Percentiles rank a stretch among this genome's conserved stretches.
phyloP scores from a whole-genome alignment of 495 filamentous ascomycete species.

The Lasiosphaeris hirsuta region DNA sequence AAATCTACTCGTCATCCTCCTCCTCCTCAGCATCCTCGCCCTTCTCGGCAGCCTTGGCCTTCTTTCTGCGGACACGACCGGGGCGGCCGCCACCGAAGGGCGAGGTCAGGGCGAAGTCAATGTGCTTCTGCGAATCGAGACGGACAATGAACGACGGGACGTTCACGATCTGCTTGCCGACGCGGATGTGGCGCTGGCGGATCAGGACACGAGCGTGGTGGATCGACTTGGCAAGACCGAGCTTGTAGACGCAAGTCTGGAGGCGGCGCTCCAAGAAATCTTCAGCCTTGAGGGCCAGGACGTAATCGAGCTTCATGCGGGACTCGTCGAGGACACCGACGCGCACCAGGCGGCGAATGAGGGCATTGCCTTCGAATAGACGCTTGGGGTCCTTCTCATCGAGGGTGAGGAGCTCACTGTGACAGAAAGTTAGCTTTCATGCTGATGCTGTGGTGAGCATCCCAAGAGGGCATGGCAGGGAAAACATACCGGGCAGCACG shows the following conservation, averaged over 20 bases:
- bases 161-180: conserved; percentile 99
- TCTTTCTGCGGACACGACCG: conserved; percentile 97
- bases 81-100: conserved; percentile 96
- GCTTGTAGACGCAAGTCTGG: conserved; percentile 99
- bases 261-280: conserved; percentile 99
- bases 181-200: conserved; percentile 98
- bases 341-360: conserved; percentile 99
- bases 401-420: conserved; percentile 96
- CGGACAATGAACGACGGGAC: conserved; percentile 98
- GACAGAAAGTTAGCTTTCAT: conserved; percentile 9
- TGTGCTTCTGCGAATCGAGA: conserved; percentile 99
- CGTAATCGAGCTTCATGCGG: conserved; percentile 99
- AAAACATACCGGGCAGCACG: conserved; percentile 93
- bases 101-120: conserved; percentile 96
- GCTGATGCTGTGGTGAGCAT: background rate
- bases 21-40: conserved; percentile 80
- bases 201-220: conserved; percentile 99
- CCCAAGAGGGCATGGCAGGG: background rate
- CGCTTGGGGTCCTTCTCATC: conserved; percentile 99
- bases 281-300: conserved; percentile 94
- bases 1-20: conserved; percentile 79
- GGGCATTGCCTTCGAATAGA: conserved; percentile 99
- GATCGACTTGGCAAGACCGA: conserved; percentile 98
- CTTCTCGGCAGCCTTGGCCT: conserved; percentile 91
- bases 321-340: conserved; percentile 99